These are phyloP conservation scores for Chlamydomonas schloesseri DNA, from an alignment of 139 green algal genomes.

Conservation along the genomic window DNA sequence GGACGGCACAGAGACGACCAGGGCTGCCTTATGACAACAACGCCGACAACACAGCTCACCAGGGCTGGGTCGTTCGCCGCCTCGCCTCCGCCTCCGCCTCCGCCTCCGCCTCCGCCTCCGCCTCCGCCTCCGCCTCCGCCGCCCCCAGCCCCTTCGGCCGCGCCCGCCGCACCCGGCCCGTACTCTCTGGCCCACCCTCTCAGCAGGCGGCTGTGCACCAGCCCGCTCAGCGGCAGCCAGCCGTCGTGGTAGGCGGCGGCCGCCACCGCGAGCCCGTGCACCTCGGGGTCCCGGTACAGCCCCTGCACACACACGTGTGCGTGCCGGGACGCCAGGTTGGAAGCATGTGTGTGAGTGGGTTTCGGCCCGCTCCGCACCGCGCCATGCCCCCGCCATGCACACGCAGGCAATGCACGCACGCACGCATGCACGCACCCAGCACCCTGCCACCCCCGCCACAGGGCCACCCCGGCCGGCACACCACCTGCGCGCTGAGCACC, in stretches of 20 bases:
- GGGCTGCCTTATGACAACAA: too few relatives aligned
- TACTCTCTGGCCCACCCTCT: conserved; percentile 36
- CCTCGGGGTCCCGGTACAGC: conserved; percentile 27
- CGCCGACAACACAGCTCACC: too few relatives aligned
- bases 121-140: not conserved
- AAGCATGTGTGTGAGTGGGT: too few relatives aligned
- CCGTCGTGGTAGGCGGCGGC: not conserved
- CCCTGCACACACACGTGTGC: conserved; percentile 5
- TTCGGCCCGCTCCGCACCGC: too few relatives aligned
- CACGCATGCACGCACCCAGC: too few relatives aligned
- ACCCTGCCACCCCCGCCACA: too few relatives aligned
- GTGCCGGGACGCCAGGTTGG: too few relatives aligned
- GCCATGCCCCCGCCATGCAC: too few relatives aligned
- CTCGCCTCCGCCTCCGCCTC: not conserved
- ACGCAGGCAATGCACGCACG: too few relatives aligned
- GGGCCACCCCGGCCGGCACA: not conserved
- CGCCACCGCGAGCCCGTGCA: not conserved
- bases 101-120: not conserved
- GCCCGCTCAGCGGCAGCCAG: conserved; percentile 25
- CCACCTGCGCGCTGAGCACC: conserved; percentile 24
- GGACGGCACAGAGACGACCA: too few relatives aligned
- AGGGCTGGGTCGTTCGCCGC: not conserved
- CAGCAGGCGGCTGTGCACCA: conserved; percentile 36
- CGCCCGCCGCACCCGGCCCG: not conserved
- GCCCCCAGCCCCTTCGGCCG: not conserved